Evolutionary conservation across 2,329 filamentous ascomycete species (phyloP), one percentile per base, ranked within the genome.

Genomic region (Lecanicillium sp.): DNA sequence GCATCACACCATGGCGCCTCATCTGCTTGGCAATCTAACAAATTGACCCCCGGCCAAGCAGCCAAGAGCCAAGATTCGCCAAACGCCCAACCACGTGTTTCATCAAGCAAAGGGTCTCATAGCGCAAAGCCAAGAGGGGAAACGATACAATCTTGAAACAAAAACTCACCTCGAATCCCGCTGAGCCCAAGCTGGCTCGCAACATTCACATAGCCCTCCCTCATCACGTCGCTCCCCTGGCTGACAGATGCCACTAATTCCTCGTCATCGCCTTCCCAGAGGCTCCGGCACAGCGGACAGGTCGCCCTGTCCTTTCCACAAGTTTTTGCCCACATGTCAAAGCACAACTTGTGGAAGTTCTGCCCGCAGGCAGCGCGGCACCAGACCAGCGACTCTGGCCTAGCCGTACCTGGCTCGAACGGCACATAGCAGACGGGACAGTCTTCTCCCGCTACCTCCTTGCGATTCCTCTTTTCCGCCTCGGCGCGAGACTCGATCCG

Each of bases 171-270:
- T 61, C 77, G 60, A n/a, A 53, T 42, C 0, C 55, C 55, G 43
- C 68, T 74, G 44, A 81, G 65, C 2, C 77, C 78, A n/a, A 81
- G 59, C 51, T 80, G 71, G 15, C 65, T 57, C 2, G 74, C 77
- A 3, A 82, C 69, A 51, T 81, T 81, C 33, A 79, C 60, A 47
- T 82, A 82, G 0, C 78, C 78, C 27, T 79, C 75, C 1, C 62
- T 64, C 1, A 59, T 44, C 5, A 51, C 50, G 3, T 67, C 62
- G 1, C 55, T 8, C 8, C 10, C 58, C 44, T 63, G 68, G 34
- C 59, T 60, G 17, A 74, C 65, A 25, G 59, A 63, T 27, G 62
- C 62, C 7, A 71, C 56, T 44, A 61, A 50, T 3, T 60, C 58
- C 20, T 46, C 35, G 15, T 64, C 57, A 15, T 70, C 68, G 1